Percentiles rank a stretch among this genome's conserved stretches.
These are phyloP conservation scores for Calocera cornea DNA, from an alignment of 768 basidiomycete genomes.

Conservation along the genomic window DNA sequence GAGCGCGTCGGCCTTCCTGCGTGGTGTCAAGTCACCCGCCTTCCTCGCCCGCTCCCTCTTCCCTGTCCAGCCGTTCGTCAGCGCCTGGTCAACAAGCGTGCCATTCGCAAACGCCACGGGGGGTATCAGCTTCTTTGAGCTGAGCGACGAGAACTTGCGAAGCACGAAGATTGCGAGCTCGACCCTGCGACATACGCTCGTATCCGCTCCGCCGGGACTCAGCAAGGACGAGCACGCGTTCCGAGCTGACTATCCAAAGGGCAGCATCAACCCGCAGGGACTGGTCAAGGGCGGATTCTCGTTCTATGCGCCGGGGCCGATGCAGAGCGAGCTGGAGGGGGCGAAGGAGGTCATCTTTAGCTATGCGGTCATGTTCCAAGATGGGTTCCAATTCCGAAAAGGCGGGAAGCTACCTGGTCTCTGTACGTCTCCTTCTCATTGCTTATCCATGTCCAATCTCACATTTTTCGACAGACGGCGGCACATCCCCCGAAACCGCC, in stretches of 20 bases:
- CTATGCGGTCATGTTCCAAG: slow-evolving; percentile 52
- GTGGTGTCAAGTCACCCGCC: background rate
- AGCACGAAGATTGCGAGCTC: slow-evolving; percentile 1
- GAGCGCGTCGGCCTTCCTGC: background rate
- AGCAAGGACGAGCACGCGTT: background rate
- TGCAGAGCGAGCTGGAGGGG: slow-evolving; percentile 29
- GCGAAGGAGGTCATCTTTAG: slow-evolving; percentile 58
- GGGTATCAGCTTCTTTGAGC: background rate
- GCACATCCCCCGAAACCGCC: slow-evolving; percentile 35
- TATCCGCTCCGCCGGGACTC: background rate
- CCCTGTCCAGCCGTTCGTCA: background rate
- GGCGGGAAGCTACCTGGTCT: slow-evolving; percentile 65
- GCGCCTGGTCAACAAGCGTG: background rate
- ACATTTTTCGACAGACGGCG: slow-evolving; percentile 34
- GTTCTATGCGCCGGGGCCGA: slow-evolving; percentile 54
- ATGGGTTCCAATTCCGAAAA: slow-evolving; percentile 48
- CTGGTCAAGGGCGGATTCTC: slow-evolving; percentile 42
- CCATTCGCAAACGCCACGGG: background rate
- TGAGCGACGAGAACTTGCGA: background rate
- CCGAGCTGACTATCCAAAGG: slow-evolving; percentile 33
- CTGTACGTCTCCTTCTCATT: slow-evolving; percentile 34
- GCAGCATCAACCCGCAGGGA: slow-evolving; percentile 37
- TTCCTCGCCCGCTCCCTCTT: background rate
- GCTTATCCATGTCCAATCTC: slow-evolving; percentile 3
- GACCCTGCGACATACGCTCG: background rate